Evolutionary conservation across 305 asterid species (phyloP).

Genomic region (Fraxinus paxiana): DNA sequence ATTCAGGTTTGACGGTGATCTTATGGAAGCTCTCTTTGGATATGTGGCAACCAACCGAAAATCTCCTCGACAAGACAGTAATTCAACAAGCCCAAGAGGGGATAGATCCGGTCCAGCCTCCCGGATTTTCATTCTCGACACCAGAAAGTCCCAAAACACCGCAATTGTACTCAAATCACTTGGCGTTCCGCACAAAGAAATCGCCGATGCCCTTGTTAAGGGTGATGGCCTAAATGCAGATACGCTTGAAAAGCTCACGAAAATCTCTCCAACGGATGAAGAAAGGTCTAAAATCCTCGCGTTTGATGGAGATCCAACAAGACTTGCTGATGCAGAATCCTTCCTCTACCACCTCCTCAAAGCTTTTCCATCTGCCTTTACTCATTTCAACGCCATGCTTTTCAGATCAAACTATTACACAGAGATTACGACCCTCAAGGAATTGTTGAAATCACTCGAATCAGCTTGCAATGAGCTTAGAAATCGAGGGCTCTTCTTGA

Average conservation of each 20-base stretch:
- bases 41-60: slow-evolving; percentile 69
- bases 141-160: slow-evolving; percentile 74
- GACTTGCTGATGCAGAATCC: slow-evolving; percentile 82
- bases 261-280: slow-evolving; percentile 63
- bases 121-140: slow-evolving; percentile 77
- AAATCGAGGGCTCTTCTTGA: slow-evolving; percentile 73
- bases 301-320: slow-evolving; percentile 65
- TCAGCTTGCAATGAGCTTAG: slow-evolving; percentile 75
- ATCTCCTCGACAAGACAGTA: slow-evolving; percentile 47
- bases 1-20: slow-evolving; percentile 84
- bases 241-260: slow-evolving; percentile 67
- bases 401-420: slow-evolving; percentile 51
- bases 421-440: slow-evolving; percentile 49
- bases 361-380: slow-evolving; percentile 73
- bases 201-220: slow-evolving; percentile 51
- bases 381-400: slow-evolving; percentile 66
- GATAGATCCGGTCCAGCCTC: slow-evolving; percentile 56
- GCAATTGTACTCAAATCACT: slow-evolving; percentile 85
- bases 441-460: slow-evolving; percentile 52
- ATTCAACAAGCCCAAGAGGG: slow-evolving; percentile 25
- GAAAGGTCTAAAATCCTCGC: slow-evolving; percentile 55
- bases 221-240: slow-evolving; percentile 67
- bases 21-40: slow-evolving; percentile 96
- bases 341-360: slow-evolving; percentile 80
- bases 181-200: slow-evolving; percentile 52